These are phyloP conservation scores for Orbilia oligospora DNA, from an alignment of 2,329 filamentous ascomycete species.

Conservation along the genomic window DNA sequence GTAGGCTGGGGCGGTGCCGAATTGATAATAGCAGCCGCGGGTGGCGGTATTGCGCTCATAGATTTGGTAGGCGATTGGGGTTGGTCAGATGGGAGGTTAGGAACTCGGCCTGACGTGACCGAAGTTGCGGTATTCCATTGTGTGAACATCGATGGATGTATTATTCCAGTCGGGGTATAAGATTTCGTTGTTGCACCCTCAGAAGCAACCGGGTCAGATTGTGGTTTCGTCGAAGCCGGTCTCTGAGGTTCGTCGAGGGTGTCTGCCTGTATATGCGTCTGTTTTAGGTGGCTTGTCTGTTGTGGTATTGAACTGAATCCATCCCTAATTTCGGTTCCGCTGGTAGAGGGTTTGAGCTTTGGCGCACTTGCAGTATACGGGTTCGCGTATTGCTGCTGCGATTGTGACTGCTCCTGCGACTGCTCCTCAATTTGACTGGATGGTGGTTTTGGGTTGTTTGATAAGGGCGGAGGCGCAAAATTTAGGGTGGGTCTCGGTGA, in stretches of 20 bases:
- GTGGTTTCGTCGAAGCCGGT: not conserved
- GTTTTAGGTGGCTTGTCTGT: not conserved
- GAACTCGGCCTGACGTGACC: not conserved
- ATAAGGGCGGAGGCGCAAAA: not conserved
- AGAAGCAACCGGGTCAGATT: not conserved
- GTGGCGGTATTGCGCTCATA: not conserved
- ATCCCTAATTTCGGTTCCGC: not conserved
- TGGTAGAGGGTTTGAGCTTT: not conserved
- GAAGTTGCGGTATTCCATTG: constrained; percentile 43
- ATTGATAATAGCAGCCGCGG: not conserved
- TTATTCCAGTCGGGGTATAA: constrained; percentile 20
- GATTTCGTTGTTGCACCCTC: not conserved
- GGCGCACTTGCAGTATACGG: not conserved
- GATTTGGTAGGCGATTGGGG: constrained; percentile 1
- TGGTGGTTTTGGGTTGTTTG: not conserved
- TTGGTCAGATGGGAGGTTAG: constrained; percentile 16
- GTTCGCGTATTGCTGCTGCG: not conserved
- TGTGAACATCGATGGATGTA: constrained; percentile 49
- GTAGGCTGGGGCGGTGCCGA: constrained; percentile 2
- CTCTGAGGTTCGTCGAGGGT: not conserved
- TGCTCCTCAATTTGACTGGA: not conserved
- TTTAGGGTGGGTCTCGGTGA: not conserved
- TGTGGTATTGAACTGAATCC: not conserved
- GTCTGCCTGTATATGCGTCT: not conserved
- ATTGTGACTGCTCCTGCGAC: not conserved